Evolutionary conservation across 225 moss, liverwort and hornwort genomes (phyloP).

Genomic region (Pseudoscleropodium purum): DNA sequence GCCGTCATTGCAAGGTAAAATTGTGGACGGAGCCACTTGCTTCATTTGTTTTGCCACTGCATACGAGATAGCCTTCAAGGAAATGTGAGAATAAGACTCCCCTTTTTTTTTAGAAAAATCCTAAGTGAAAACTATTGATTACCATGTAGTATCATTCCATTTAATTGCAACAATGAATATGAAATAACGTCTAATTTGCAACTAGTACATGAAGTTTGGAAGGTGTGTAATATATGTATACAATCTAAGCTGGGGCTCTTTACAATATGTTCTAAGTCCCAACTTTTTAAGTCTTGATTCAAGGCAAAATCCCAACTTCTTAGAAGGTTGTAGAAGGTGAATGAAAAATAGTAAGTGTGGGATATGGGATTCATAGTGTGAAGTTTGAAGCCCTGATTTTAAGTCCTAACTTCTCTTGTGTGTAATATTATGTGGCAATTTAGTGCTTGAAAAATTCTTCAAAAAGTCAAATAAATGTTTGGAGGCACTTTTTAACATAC

Average conservation of each 20-base stretch:
- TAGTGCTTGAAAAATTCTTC: accelerated
- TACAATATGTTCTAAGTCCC: accelerated
- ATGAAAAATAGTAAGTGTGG: neutral
- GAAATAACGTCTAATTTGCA: neutral
- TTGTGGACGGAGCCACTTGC: no score
- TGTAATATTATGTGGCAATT: neutral
- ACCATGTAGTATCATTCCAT: no score
- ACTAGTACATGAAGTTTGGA: neutral
- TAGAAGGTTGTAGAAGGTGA: neutral
- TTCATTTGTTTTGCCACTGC: neutral
- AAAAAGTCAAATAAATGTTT: neutral
- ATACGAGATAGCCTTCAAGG: no score
- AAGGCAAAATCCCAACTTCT: neutral
- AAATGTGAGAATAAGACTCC: neutral
- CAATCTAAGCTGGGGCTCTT: neutral
- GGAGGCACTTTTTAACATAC: neutral
- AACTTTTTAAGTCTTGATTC: neutral
- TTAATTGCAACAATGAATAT: neutral
- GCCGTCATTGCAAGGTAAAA: no score
- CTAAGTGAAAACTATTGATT: no score
- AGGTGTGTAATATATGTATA: neutral
- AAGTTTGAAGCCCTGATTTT: neutral
- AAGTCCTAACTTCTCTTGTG: neutral
- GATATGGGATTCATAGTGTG: neutral
- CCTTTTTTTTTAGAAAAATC: neutral